phyloP scores from a whole-genome alignment of 1,284 basidiomycete genomes.

The Puccinia novopanici region DNA sequence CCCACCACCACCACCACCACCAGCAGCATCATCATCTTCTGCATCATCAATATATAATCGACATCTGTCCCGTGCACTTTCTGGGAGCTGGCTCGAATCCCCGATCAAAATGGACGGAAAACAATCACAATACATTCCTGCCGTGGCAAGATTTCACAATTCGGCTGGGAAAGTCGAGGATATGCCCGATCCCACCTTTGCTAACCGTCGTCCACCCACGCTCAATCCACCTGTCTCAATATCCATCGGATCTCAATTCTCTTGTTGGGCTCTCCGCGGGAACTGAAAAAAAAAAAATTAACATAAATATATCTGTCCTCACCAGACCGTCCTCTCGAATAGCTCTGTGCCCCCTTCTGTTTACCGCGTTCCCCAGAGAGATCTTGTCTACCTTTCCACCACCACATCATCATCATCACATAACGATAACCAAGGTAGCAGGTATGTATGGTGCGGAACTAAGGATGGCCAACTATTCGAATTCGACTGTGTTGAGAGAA shows the following conservation, averaged over 20 bases:
- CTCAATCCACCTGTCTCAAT: slow-evolving; percentile 60
- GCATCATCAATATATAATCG: not conserved
- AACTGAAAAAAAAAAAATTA: too few relatives aligned
- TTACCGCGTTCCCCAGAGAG: too few relatives aligned
- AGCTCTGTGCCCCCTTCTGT: too few relatives aligned
- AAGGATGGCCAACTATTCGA: slow-evolving; percentile 84
- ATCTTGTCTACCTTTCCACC: too few relatives aligned
- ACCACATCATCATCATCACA: slow-evolving; percentile 56
- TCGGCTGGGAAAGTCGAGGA: slow-evolving; percentile 63
- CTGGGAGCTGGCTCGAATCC: slow-evolving; percentile 14
- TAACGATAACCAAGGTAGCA: slow-evolving; percentile 51
- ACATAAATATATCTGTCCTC: too few relatives aligned
- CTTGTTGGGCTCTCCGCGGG: slow-evolving; percentile 68
- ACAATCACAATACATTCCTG: not conserved
- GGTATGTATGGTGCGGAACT: slow-evolving; percentile 78
- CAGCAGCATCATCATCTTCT: not conserved
- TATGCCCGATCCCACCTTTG: slow-evolving; percentile 76
- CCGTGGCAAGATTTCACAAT: not conserved
- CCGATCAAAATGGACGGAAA: slow-evolving; percentile 4
- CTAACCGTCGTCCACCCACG: slow-evolving; percentile 75
- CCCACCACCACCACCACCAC: not conserved
- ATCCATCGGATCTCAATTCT: slow-evolving; percentile 55
- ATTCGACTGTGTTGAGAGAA: slow-evolving; percentile 69
- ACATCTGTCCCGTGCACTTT: not conserved
- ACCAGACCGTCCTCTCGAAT: too few relatives aligned